Conservation (phyloP, 1,284 basidiomycete genomes). For the Pterulicium gracile region DNA sequence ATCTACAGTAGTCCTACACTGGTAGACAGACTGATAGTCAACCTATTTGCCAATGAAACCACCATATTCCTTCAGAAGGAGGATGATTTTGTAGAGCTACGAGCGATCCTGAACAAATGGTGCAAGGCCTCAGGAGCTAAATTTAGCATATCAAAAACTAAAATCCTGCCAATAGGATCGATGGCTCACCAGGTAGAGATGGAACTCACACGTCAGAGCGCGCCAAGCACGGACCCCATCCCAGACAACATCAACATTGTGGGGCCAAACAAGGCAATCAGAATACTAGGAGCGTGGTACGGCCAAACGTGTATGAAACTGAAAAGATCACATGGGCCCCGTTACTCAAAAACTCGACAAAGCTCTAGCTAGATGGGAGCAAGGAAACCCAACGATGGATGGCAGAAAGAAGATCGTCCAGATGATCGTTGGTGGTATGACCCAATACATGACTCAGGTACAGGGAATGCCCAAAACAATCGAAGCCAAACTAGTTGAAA, state of each 20-base stretch:
- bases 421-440: slow-evolving; percentile 11
- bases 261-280: slow-evolving; percentile 13
- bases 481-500: slow-evolving; percentile 4
- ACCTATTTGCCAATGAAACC: slow-evolving; percentile 23
- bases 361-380: slow-evolving; percentile 9
- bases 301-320: slow-evolving; percentile 17
- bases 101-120: slow-evolving; percentile 17
- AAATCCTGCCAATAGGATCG: slow-evolving; percentile 17
- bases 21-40: slow-evolving; percentile 14
- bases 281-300: slow-evolving; percentile 20
- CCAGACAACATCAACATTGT: slow-evolving; percentile 16
- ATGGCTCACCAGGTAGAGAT: slow-evolving; percentile 11
- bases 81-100: slow-evolving; percentile 14
- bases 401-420: slow-evolving; percentile 11
- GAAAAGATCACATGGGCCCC: slow-evolving; percentile 15
- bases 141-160: slow-evolving; percentile 24
- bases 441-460: slow-evolving; percentile 10
- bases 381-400: slow-evolving; percentile 11
- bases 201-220: slow-evolving; percentile 8
- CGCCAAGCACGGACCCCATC: slow-evolving; percentile 1
- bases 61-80: slow-evolving; percentile 15
- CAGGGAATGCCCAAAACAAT: slow-evolving; percentile 12
- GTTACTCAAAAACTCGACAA: slow-evolving; percentile 14
- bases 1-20: too few relatives aligned
- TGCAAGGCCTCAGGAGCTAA: slow-evolving; percentile 22